These are phyloP conservation scores for Hypericum perforatum DNA, from an alignment of 345 rosid genomes.

Conservation along the genomic window DNA sequence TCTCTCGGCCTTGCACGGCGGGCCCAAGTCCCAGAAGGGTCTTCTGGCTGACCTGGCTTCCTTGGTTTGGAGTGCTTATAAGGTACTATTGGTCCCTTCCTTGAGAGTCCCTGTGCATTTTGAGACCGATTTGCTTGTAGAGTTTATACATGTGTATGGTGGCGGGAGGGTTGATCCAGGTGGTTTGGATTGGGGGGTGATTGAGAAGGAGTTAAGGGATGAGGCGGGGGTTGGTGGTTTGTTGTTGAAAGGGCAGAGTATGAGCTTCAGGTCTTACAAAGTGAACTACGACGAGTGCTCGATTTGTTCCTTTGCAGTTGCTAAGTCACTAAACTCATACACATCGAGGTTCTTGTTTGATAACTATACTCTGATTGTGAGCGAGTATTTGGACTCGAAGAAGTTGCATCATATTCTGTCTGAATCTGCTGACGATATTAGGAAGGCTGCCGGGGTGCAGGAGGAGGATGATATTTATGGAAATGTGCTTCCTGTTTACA, in stretches of 20 bases:
- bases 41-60: slow-evolving; percentile 74
- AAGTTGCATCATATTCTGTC: slow-evolving; percentile 70
- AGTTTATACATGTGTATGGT: slow-evolving; percentile 64
- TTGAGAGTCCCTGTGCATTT: slow-evolving; percentile 80
- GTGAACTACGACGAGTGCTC: slow-evolving; percentile 61
- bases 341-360: slow-evolving; percentile 96
- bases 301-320: slow-evolving; percentile 70
- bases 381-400: slow-evolving; percentile 94
- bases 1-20: slow-evolving; percentile 68
- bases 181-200: slow-evolving; percentile 68
- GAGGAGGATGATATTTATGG: slow-evolving; percentile 51
- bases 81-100: slow-evolving; percentile 86
- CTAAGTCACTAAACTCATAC: slow-evolving; percentile 71
- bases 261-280: slow-evolving; percentile 48
- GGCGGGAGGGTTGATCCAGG: slow-evolving; percentile 36
- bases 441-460: slow-evolving; percentile 56
- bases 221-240: slow-evolving; percentile 57
- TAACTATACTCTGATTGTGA: slow-evolving; percentile 87
- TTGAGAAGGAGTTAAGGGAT: slow-evolving; percentile 59
- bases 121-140: slow-evolving; percentile 66
- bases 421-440: slow-evolving; percentile 73
- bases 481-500: slow-evolving; percentile 81
- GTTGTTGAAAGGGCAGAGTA: slow-evolving; percentile 67
- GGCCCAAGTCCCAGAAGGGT: slow-evolving; percentile 78
- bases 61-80: slow-evolving; percentile 75